phyloP scores from a whole-genome alignment of 2,329 filamentous ascomycete genomes.

The Corynespora cassiicola region DNA sequence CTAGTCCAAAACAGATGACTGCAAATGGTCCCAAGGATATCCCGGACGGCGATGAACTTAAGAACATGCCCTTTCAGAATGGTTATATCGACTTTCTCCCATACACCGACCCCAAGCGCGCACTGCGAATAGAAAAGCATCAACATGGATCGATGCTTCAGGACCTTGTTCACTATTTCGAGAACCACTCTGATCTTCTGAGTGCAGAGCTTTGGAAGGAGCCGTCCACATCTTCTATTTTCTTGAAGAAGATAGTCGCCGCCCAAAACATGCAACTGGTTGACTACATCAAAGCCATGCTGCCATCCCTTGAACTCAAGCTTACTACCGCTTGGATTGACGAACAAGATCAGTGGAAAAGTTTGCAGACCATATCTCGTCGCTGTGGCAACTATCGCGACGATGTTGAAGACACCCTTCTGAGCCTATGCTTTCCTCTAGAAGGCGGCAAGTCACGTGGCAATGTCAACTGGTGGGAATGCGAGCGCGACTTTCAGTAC shows the following conservation, averaged over 20 bases:
- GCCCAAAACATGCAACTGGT: conserved; percentile 40
- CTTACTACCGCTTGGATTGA: conserved; percentile 40
- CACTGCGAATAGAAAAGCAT: conserved; percentile 19
- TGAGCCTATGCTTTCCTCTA: conserved; percentile 34
- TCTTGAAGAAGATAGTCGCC: conserved; percentile 42
- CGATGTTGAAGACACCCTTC: conserved; percentile 40
- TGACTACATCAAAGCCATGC: conserved; percentile 43
- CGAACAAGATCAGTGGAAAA: conserved; percentile 43
- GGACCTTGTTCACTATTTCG: conserved; percentile 36
- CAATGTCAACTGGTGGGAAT: conserved; percentile 28
- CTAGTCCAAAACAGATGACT: conserved; percentile 19
- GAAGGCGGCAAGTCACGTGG: conserved; percentile 6
- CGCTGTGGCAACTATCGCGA: conserved; percentile 45
- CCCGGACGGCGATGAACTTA: conserved; percentile 9
- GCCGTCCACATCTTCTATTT: conserved; percentile 30
- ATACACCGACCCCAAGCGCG: conserved; percentile 3
- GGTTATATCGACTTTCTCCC: conserved; percentile 40
- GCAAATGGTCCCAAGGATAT: conserved; percentile 8
- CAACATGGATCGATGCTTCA: conserved; percentile 34
- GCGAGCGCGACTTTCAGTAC: conserved; percentile 40
- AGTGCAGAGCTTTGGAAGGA: conserved; percentile 23
- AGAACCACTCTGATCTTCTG: conserved; percentile 26
- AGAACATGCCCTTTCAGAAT: conserved; percentile 34
- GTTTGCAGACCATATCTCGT: conserved; percentile 37
- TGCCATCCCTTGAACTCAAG: conserved; percentile 39